Evolutionary conservation across 495 filamentous ascomycete species (phyloP).

Genomic region (Pyrenula aspistea): DNA sequence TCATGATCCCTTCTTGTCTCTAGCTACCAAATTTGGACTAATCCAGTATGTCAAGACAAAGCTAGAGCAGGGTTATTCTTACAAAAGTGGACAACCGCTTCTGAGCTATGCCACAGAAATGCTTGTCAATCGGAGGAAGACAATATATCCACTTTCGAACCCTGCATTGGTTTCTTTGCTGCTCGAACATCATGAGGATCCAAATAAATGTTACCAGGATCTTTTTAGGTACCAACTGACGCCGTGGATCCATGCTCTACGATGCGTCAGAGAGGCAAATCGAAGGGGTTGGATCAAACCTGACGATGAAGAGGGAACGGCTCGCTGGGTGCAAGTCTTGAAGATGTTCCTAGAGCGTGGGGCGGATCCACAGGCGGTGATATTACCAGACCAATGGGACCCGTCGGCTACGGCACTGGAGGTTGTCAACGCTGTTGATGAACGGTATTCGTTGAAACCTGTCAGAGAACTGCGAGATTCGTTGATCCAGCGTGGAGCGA

Average conservation of each 20-base stretch:
- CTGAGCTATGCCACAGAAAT: slow-evolving; percentile 6
- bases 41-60: slow-evolving; percentile 1
- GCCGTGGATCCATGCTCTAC: slow-evolving; percentile 5
- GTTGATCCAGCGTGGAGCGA: not conserved
- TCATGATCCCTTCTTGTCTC: slow-evolving; percentile 6
- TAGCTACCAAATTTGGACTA: slow-evolving; percentile 8
- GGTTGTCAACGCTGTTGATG: not conserved
- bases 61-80: not conserved
- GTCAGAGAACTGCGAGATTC: not conserved
- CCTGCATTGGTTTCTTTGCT: not conserved
- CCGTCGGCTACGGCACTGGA: not conserved
- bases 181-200: not conserved
- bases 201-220: not conserved
- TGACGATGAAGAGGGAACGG: slow-evolving; percentile 4
- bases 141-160: slow-evolving; percentile 6
- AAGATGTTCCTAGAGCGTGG: not conserved
- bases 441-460: not conserved
- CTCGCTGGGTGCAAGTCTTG: slow-evolving; percentile 3
- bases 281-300: slow-evolving; percentile 6
- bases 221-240: not conserved
- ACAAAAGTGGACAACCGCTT: slow-evolving; percentile 2
- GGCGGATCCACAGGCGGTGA: not conserved
- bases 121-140: slow-evolving; percentile 3
- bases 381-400: not conserved
- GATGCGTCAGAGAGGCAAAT: slow-evolving; percentile 5